Base-by-base conservation (phyloP, 108 stramenopile genomes). In the Nitzschia putrida region DNA sequence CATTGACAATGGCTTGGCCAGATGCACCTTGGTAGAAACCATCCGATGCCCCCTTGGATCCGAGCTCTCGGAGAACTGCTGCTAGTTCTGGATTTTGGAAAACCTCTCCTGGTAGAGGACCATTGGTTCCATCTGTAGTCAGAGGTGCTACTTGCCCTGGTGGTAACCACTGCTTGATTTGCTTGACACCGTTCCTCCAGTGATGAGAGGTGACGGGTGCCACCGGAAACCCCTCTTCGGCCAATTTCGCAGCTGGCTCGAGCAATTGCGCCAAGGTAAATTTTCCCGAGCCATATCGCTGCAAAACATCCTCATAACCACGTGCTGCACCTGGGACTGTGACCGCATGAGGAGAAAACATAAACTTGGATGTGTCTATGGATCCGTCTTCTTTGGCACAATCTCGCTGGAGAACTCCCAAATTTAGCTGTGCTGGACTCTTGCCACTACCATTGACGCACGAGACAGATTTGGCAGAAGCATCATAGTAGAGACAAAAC, bases 311-410 rank as follows among this genome's bases (percentile, higher is more conserved):
- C 58, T 88, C 88, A 90, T 95, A 99, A 6, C 91, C 95, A n/a
- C 77, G 78, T 12, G 97, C 98, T 7, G 98, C 93, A 11, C 98
- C 98, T 12, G 98, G 98, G 14, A 99, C 97, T 34, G 98, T 98
- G 5, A 97, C 85, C 13, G 88, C 74, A 71, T 92, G 89, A 2
- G 89, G 74, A 51, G 90, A 85, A 51, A 59, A 70, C 29, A 53
- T 38, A 72, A 84, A 88, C 11, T 43, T 23, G 13, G 71, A 56
- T 18, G 29, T 16, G 40, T 63, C 24, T 13, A 68, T 42, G 11
- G 41, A 49, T 20, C 66, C 59, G 9, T 49, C 8, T 45, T 34
- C 73, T 21, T 53, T 21, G 1, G 60, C 53, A 61, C 41, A 77
- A 42, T 61, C 66, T 29, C 61, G 61, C 53, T 80, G 18, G 11